These are phyloP conservation scores for Colletotrichum phormii DNA, from an alignment of 2,329 filamentous ascomycete genomes.

Conservation along the genomic window DNA sequence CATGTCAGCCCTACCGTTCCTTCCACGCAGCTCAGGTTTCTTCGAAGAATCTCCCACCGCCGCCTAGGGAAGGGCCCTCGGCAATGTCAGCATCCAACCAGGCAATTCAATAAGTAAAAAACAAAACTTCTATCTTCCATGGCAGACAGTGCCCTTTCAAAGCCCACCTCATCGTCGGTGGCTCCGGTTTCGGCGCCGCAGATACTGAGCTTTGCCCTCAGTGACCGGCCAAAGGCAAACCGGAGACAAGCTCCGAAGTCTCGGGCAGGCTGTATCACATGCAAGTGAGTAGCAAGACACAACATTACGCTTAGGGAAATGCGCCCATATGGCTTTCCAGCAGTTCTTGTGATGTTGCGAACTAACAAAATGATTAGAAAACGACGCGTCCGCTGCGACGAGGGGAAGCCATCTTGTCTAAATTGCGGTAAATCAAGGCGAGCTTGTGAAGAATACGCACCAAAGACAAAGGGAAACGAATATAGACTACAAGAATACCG, in stretches of 20 bases:
- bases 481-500: not conserved
- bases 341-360: no score
- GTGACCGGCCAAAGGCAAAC: not conserved
- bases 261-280: conserved; percentile 23
- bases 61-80: no score
- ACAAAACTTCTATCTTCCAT: not conserved
- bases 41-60: not conserved
- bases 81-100: not conserved
- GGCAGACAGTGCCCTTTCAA: no score
- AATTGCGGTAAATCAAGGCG: conserved; percentile 2
- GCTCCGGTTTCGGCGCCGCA: not conserved
- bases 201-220: not conserved
- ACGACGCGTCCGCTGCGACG: conserved; percentile 7
- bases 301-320: not conserved
- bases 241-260: conserved; percentile 4
- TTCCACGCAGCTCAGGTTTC: not conserved
- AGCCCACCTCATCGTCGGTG: no score
- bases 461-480: not conserved
- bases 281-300: conserved; percentile 8
- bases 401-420: conserved; percentile 1
- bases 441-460: conserved; percentile 3
- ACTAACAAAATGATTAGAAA: not conserved
- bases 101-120: not conserved
- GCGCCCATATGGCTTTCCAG: not conserved
- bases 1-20: not conserved